These are phyloP conservation scores for Salmacisia buchloeana DNA, from an alignment of 1,284 basidiomycete genomes.

Conservation along the genomic window DNA sequence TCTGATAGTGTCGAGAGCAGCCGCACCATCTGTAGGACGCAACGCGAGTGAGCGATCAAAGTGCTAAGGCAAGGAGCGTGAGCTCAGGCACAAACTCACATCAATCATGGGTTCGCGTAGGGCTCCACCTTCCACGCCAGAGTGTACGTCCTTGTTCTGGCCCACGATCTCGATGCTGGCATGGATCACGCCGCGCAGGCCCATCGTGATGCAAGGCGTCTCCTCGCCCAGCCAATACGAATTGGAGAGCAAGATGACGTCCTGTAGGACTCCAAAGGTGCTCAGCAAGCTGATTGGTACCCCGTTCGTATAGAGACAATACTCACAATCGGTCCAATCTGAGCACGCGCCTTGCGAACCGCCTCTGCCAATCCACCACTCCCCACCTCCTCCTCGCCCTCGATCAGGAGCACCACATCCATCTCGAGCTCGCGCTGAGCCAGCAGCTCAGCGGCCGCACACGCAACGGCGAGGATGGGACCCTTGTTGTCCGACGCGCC, in stretches of 20 bases:
- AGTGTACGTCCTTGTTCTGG: constrained; percentile 69
- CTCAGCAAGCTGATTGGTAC: background rate
- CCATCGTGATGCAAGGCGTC: constrained; percentile 91
- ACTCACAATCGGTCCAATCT: constrained; percentile 30
- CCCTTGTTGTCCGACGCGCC: constrained; percentile 78
- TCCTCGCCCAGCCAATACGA: constrained; percentile 95
- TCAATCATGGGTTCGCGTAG: constrained; percentile 84
- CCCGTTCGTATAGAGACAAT: background rate
- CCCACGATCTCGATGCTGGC: constrained; percentile 64
- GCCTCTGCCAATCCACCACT: constrained; percentile 75
- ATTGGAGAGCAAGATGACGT: constrained; percentile 57
- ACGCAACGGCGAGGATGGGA: constrained; percentile 83
- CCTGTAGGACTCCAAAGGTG: constrained; percentile 6
- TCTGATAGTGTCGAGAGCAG: constrained; percentile 70
- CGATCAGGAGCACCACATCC: constrained; percentile 83
- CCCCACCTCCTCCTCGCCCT: constrained; percentile 93
- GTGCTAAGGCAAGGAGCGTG: background rate
- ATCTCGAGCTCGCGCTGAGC: constrained; percentile 68
- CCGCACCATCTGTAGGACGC: constrained; percentile 60
- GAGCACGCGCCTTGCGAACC: constrained; percentile 64
- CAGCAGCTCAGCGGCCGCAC: constrained; percentile 75
- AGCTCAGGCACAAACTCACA: constrained; percentile 58
- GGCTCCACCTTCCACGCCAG: constrained; percentile 86
- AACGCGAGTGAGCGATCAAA: constrained; percentile 12
- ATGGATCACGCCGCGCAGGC: constrained; percentile 84